These are phyloP conservation scores for Tremellales sp. DNA, from an alignment of 1,284 basidiomycete genomes.

Conservation along the genomic window DNA sequence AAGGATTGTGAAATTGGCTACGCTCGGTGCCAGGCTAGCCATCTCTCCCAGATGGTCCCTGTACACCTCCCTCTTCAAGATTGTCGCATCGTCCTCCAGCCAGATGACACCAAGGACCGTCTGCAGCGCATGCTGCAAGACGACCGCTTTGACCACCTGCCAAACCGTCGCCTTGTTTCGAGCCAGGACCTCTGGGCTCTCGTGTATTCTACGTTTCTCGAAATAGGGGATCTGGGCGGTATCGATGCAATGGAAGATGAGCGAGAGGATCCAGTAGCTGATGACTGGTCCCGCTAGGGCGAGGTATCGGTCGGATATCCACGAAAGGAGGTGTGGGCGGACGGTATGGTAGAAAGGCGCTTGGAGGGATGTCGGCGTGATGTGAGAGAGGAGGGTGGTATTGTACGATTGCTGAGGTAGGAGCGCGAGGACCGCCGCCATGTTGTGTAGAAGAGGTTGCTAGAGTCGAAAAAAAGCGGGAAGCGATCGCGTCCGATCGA, in stretches of 20 bases:
- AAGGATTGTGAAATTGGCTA: slow-evolving; percentile 53
- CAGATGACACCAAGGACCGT: slow-evolving; percentile 68
- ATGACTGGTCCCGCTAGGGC: slow-evolving; percentile 71
- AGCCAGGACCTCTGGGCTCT: slow-evolving; percentile 70
- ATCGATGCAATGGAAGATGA: slow-evolving; percentile 80
- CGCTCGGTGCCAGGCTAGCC: slow-evolving; percentile 50
- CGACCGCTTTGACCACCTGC: slow-evolving; percentile 72
- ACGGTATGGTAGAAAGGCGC: slow-evolving; percentile 60
- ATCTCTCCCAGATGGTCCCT: slow-evolving; percentile 56
- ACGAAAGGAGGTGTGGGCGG: slow-evolving; percentile 55
- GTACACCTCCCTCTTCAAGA: slow-evolving; percentile 38
- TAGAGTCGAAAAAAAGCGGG: background rate
- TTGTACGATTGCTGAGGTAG: slow-evolving; percentile 21
- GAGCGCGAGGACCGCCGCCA: background rate
- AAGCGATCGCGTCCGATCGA: background rate
- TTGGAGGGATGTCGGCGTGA: slow-evolving; percentile 35
- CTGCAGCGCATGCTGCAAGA: slow-evolving; percentile 82
- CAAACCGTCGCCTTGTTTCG: slow-evolving; percentile 70
- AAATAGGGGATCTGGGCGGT: slow-evolving; percentile 68
- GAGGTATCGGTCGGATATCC: slow-evolving; percentile 68
- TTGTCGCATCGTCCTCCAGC: slow-evolving; percentile 57
- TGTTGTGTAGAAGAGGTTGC: background rate
- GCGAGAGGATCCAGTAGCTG: slow-evolving; percentile 82
- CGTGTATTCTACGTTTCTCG: slow-evolving; percentile 82
- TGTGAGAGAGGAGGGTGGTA: slow-evolving; percentile 33